Conservation (phyloP, 768 basidiomycete species). For the Russula emetica region DNA sequence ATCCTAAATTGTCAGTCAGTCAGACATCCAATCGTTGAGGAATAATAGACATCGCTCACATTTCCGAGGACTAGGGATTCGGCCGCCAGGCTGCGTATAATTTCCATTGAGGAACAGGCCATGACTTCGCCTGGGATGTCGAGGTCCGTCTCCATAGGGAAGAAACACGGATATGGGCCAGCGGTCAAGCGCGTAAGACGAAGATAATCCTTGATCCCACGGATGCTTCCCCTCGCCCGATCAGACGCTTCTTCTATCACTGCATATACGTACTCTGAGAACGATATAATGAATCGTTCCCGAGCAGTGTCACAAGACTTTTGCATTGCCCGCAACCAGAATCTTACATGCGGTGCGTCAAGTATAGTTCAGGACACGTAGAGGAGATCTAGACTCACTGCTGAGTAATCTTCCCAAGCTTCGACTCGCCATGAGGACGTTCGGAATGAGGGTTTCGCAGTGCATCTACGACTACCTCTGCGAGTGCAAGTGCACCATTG, state of each 20-base stretch:
- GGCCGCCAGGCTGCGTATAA: conserved; percentile 32
- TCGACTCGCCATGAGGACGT: conserved; percentile 38
- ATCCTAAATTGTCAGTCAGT: conserved; percentile 33
- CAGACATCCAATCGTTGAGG: not conserved
- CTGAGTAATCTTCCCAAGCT: conserved; percentile 40
- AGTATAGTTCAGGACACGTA: not conserved
- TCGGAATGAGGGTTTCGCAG: conserved; percentile 37
- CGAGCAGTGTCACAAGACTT: conserved; percentile 30
- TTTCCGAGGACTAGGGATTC: conserved; percentile 43
- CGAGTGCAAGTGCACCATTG: conserved; percentile 33
- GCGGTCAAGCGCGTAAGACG: conserved; percentile 40
- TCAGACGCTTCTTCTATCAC: conserved; percentile 44
- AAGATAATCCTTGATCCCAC: conserved; percentile 43
- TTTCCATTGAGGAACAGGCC: conserved; percentile 37
- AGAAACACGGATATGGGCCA: conserved; percentile 42
- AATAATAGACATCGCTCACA: conserved; percentile 29
- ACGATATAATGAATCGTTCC: conserved; percentile 38
- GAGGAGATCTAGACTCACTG: conserved; percentile 35
- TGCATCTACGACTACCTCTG: conserved; percentile 39
- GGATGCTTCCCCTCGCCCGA: conserved; percentile 34
- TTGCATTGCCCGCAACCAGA: conserved; percentile 36
- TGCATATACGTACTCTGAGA: conserved; percentile 37
- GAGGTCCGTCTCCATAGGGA: conserved; percentile 36
- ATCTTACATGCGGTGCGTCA: conserved; percentile 32
- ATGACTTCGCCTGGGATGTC: conserved; percentile 43